Conservation (phyloP, 495 filamentous ascomycete genomes). For the Neurospora intermedia region DNA sequence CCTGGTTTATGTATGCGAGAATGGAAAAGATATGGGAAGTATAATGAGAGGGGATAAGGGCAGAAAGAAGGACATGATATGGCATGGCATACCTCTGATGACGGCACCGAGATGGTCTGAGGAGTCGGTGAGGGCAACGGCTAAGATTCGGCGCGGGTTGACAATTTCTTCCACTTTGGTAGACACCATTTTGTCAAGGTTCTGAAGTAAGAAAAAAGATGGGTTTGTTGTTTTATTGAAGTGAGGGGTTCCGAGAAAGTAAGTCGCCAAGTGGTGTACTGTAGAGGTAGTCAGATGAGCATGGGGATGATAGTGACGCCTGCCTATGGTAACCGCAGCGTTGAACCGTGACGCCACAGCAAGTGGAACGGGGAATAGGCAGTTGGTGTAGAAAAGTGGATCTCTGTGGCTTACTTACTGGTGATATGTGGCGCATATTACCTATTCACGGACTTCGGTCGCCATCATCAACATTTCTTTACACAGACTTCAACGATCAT, state of each 20-base stretch:
- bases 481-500: neutral
- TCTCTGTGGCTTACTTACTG: neutral
- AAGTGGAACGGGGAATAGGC: neutral
- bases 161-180: constrained; percentile 19
- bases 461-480: neutral
- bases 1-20: no score
- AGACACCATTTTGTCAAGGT: neutral
- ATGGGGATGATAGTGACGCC: neutral
- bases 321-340: neutral
- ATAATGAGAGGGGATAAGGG: no score
- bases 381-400: neutral
- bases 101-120: constrained; percentile 27
- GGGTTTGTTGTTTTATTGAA: neutral
- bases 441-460: neutral
- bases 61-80: neutral
- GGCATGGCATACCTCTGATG: constrained; percentile 28
- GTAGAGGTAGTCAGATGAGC: neutral
- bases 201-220: neutral
- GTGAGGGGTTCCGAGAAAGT: neutral
- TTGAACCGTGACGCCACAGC: neutral
- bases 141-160: constrained; percentile 37
- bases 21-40: no score
- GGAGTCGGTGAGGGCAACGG: constrained; percentile 32
- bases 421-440: neutral
- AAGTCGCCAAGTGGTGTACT: neutral